Evolutionary conservation across 352 stramenopile genomes (phyloP).

Genomic region (Phytophthora melonis): DNA sequence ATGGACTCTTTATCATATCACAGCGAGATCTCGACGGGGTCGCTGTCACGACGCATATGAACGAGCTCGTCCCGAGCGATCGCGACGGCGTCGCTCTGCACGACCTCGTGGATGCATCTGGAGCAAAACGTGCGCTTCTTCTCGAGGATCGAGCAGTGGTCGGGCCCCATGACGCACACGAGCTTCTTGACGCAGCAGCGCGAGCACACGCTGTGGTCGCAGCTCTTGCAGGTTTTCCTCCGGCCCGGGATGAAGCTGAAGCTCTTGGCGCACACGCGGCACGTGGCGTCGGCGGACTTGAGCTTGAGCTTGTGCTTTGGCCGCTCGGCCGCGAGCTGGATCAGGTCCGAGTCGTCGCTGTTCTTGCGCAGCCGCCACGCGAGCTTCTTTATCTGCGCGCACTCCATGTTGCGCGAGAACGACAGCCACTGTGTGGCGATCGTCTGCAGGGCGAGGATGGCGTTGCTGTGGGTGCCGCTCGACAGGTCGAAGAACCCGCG

Average conservation of each 20-base stretch:
- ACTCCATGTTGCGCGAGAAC: constrained; percentile 45
- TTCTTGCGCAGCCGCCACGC: constrained; percentile 44
- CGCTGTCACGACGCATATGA: constrained; percentile 11
- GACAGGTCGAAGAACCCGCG: constrained; percentile 46
- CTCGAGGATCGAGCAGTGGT: constrained; percentile 42
- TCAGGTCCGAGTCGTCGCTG: constrained; percentile 23
- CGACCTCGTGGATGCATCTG: constrained; percentile 37
- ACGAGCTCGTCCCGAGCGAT: constrained; percentile 39
- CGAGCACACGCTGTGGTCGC: constrained; percentile 32
- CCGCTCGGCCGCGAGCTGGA: constrained; percentile 10
- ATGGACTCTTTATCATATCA: constrained; percentile 14
- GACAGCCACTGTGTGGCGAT: constrained; percentile 42
- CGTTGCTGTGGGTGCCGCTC: constrained; percentile 19
- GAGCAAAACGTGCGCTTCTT: constrained; percentile 43
- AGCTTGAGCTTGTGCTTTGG: constrained; percentile 18
- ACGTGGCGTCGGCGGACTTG: constrained; percentile 16
- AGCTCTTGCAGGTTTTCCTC: constrained; percentile 42
- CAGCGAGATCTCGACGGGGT: constrained; percentile 26
- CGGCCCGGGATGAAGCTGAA: constrained; percentile 36
- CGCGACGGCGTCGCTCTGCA: constrained; percentile 29
- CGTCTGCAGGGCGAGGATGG: constrained; percentile 29
- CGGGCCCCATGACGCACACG: constrained; percentile 35
- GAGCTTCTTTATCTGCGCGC: constrained; percentile 52
- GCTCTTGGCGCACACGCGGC: constrained; percentile 35
- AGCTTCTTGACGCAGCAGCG: constrained; percentile 42